Evolutionary conservation across 345 rosid species (phyloP), one percentile per base, ranked within the genome.

Genomic region (Acer negundo): DNA sequence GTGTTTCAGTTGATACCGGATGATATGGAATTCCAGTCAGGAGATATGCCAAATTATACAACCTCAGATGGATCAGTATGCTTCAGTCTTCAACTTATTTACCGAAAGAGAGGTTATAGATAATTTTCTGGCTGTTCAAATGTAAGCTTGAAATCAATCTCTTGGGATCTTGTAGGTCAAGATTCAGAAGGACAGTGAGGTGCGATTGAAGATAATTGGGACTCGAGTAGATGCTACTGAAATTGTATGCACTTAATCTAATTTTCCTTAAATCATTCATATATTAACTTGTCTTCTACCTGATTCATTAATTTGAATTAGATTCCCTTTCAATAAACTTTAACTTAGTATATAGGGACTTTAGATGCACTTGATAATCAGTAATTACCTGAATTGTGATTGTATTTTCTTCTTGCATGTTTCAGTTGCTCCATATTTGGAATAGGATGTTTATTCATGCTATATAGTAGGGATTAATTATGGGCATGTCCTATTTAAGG

Each of bases 141-240:
- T 2, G 10, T 47, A 44, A 74, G 46, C 47, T 70, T 77, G 44
- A 70, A 74, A 75, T 72, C 55, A 6, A 38, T 38, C 11, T 64
- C 44, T 71, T 62, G 65, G 35, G 26, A 24, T 42, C 46, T 76
- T 82, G 62, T 85, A 92, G 98, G 96, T 93, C 58, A 95, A 93
- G 86, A 95, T 95, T 80, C 99, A 91, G 70, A 93, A 92, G 77
- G 98, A 92, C 55, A 90, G 98, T 72, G 98, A 95, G 86, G 99
- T 93, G 70, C 90, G 97, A 47, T 79, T 93, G 70, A 95, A 95
- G 94, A 91, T 95, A 74, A 91, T 95, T 61, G 97, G 98, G 44
- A 95, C 97, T 69, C 85, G 97, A 40, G 98, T 95, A 20, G 99
- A 95, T 87, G 95, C 95, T 47, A 90, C 94, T 16, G 97, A 90